Base-by-base conservation (phyloP, 2,329 filamentous ascomycete genomes). In the Claviceps maximensis region DNA sequence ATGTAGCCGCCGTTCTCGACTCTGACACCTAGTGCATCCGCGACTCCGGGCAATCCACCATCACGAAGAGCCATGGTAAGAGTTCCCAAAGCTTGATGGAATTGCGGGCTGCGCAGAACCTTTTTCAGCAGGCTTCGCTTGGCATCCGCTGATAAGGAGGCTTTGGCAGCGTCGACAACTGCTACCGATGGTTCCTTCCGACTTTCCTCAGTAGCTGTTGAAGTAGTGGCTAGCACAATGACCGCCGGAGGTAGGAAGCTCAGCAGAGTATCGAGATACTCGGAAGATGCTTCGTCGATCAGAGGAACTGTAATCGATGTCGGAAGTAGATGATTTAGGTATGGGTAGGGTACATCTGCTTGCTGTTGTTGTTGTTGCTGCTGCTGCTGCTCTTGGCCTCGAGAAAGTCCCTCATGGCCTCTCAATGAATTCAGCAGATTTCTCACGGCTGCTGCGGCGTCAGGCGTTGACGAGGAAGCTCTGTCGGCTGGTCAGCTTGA, bases 21-120 rank as follows among this genome's bases (percentile, higher is more conserved):
- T 59, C 82, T 81, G 54, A 97, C 79, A 7, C 83, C 80, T 41
- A 98, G 73, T 4, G 90, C 91, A 61, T 95, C 89, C 7, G 89
- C 86, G 58, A 98, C 86, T 60, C 84, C 94, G 4, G 91, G 90
- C 54, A 98, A 70, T 0, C 91, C 93, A 13, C 93, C 93, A 61
- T 97, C 91, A 54, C 89, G 78, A 53, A 98, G 74, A 13, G 93
- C 93, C 68, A 89, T 82, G 0, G 89, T 95, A 60, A 98, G 71
- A 64, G 86, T 93, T 0, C 82, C 80, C 41, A 96, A 71, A 59
- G 88, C 91, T 67, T 97, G 93, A 56, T 82, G 80, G 63, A 98
- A 89, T 64, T 98, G 93, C 19, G 93, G 91, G 58, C 87, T 94
- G 58, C 87, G 81, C 15, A 97, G 71, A 8, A 97, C 89, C 63